These are phyloP conservation scores for Wickerhamomyces bisporus DNA, from an alignment of 805 yeast genomes.

Conservation along the genomic window DNA sequence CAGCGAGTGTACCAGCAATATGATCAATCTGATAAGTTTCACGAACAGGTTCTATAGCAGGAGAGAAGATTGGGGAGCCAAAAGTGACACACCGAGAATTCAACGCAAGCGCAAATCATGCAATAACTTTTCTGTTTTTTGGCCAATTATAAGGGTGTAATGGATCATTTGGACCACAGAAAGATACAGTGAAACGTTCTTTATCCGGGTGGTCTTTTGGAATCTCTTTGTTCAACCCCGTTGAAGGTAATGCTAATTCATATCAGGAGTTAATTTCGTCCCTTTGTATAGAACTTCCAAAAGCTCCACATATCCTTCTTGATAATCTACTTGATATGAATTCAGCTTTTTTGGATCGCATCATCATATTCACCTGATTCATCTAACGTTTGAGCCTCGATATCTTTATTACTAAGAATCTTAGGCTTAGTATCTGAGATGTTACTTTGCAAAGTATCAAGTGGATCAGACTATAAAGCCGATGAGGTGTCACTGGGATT, in stretches of 20 bases:
- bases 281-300: constrained; percentile 33
- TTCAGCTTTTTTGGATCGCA: constrained; percentile 6
- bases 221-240: constrained; percentile 59
- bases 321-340: constrained; percentile 17
- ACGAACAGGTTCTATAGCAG: constrained; percentile 47
- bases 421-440: too few species aligned
- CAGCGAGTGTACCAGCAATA: constrained; percentile 69
- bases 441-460: too few species aligned
- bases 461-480: too few species aligned
- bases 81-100: constrained; percentile 52
- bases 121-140: constrained; percentile 35
- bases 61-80: constrained; percentile 82
- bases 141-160: constrained; percentile 79
- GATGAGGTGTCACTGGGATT: too few species aligned
- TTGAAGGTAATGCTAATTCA: constrained; percentile 41
- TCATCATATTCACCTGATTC: too few species aligned
- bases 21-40: constrained; percentile 52
- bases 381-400: too few species aligned
- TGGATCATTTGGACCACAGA: constrained; percentile 78
- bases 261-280: constrained; percentile 26
- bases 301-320: constrained; percentile 34
- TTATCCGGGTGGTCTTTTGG: constrained; percentile 46
- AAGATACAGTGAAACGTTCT: constrained; percentile 65
- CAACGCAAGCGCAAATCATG: constrained; percentile 43
- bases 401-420: too few species aligned